These are phyloP conservation scores for Heracleum sosnowskyi DNA, from an alignment of 129 eudicot species.

Conservation along the genomic window DNA sequence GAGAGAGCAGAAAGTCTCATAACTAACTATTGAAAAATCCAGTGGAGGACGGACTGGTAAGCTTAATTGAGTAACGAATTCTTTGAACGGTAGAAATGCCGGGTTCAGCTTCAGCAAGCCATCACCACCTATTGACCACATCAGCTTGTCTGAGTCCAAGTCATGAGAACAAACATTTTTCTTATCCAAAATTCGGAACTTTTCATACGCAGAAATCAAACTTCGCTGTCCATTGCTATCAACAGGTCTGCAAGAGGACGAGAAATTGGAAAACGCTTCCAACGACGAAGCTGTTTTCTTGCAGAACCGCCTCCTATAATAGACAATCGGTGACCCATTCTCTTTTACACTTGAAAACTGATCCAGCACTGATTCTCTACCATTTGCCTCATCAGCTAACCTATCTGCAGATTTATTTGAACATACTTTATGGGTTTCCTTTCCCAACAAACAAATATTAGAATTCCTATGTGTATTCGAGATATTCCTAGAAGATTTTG, in stretches of 20 bases:
- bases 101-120: constrained; percentile 30
- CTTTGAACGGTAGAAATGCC: constrained; percentile 18
- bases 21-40: constrained; percentile 25
- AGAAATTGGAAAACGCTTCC: neutral
- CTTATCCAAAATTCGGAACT: neutral
- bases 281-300: constrained; percentile 16
- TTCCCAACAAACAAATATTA: constrained; percentile 19
- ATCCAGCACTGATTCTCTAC: constrained; percentile 23
- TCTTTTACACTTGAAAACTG: constrained; percentile 13
- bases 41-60: constrained; percentile 32
- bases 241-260: constrained; percentile 10
- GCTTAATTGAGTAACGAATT: constrained; percentile 21
- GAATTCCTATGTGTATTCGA: constrained; percentile 18
- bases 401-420: constrained; percentile 7
- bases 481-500: constrained; percentile 23
- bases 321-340: constrained; percentile 44
- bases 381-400: constrained; percentile 19
- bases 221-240: constrained; percentile 7
- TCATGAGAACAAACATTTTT: neutral
- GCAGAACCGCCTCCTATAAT: constrained; percentile 52
- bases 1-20: neutral
- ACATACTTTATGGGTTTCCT: constrained; percentile 23
- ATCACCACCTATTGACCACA: constrained; percentile 32
- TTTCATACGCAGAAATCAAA: constrained; percentile 3
- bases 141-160: constrained; percentile 17